Base-by-base conservation (phyloP, 306 rosid species). In the Malus orientalis region DNA sequence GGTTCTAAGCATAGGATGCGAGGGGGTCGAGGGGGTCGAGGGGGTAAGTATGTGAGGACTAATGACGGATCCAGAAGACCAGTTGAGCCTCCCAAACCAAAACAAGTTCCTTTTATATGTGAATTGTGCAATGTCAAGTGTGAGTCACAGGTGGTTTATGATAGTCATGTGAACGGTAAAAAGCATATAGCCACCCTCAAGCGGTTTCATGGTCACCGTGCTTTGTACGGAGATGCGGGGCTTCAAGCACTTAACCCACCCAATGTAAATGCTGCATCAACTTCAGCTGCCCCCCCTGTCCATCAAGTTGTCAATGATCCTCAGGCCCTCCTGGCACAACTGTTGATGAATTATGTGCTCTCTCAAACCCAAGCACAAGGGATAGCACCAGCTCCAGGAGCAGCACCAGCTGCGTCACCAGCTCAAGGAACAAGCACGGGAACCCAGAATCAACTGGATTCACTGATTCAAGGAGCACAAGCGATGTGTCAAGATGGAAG, bases 51-150 rank as follows among this genome's bases (percentile, higher is more conserved):
- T 76, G 57, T 57, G 69, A 88, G 85, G 81, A 55, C 85, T 79
- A 47, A 64, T 76, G 92, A 86, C 67, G 93, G 96, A 79, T 78
- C 79, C 78, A 85, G 85, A 83, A 83, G 80, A 80, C 70, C 62
- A 45, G 81, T 81, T 74, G 85, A 85, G 84, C 85, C 84, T 78
- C 79, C 82, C 25, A 82, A 74, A 76, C 74, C 92, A 20, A 84
- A 86, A 58, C 87, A 81, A 79, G 69, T 77, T 67, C 72, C 86
- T 69, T 70, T 88, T 65, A 77, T 74, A 75, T 92, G 97, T 29
- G 92, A 90, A 73, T 49, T 92, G 89, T 92, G 97, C 88, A 85
- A 87, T 82, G 90, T 90, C 75, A 90, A 87, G 84, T 92, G 97
- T 69, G 96, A 92, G 66, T 87, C 93, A 7, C 88, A 87, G 78